Evolutionary conservation across 1,284 basidiomycete genomes (phyloP).

Genomic region (Agroathelia rolfsii): DNA sequence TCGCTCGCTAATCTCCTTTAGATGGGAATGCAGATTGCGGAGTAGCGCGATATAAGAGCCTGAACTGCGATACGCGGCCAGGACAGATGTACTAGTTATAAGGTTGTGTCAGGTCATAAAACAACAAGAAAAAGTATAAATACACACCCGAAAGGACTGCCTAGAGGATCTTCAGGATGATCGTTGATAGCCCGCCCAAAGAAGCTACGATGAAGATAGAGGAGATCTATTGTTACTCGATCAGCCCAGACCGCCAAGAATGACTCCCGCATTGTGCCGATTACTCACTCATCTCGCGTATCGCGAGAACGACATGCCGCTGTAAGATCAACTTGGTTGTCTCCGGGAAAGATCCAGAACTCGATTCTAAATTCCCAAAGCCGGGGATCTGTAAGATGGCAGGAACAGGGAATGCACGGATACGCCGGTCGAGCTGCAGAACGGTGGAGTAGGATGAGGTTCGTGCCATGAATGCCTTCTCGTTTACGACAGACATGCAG

Average conservation of each 20-base stretch:
- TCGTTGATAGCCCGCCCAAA: conserved; percentile 72
- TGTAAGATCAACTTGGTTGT: conserved; percentile 57
- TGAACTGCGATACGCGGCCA: conserved; percentile 71
- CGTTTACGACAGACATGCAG: conserved; percentile 69
- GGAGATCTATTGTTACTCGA: too few relatives aligned
- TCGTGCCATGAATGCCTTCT: conserved; percentile 71
- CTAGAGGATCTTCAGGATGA: conserved; percentile 72
- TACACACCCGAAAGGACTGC: conserved; percentile 71
- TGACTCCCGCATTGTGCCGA: too few relatives aligned
- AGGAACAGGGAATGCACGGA: conserved; percentile 68
- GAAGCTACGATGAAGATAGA: conserved; percentile 73
- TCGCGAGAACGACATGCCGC: conserved; percentile 63
- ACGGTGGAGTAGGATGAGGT: conserved; percentile 67
- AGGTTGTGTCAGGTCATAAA: too few relatives aligned
- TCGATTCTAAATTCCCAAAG: conserved; percentile 56
- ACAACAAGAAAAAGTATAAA: too few relatives aligned
- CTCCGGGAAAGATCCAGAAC: conserved; percentile 38
- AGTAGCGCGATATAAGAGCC: conserved; percentile 69
- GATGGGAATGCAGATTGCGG: conserved; percentile 61
- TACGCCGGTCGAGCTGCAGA: conserved; percentile 63
- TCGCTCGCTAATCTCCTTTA: conserved; percentile 61
- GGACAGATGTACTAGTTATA: conserved; percentile 74
- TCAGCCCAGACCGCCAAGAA: too few relatives aligned
- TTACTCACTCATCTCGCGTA: conserved; percentile 69
- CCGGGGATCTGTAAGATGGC: conserved; percentile 64